phyloP scores from a whole-genome alignment of 2,329 filamentous ascomycete genomes.

The Colletotrichum cuscutae region DNA sequence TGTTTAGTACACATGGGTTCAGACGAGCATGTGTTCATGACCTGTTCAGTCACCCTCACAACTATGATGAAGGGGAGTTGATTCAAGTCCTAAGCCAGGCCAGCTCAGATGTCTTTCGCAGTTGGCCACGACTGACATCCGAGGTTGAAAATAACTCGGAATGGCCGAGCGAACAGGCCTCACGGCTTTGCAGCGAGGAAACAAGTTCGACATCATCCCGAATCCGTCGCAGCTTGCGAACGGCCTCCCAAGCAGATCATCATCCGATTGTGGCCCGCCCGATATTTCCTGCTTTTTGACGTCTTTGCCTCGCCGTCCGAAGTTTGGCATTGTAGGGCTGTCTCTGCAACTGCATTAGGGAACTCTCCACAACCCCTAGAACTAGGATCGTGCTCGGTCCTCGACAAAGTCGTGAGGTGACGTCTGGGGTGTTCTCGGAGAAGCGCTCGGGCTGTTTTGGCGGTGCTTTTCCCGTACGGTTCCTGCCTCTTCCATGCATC shows the following conservation, averaged over 20 bases:
- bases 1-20: neutral
- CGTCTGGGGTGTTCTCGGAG: neutral
- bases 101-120: neutral
- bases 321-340: constrained; percentile 8
- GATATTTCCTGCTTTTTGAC: neutral
- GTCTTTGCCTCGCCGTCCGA: constrained; percentile 6
- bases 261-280: neutral
- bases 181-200: neutral
- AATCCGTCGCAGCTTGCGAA: constrained; percentile 17
- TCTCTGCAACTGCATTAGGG: neutral
- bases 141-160: neutral
- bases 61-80: neutral
- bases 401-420: constrained; percentile 4
- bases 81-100: neutral
- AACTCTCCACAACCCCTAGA: neutral
- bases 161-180: neutral
- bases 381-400: neutral
- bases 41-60: neutral
- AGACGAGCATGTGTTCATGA: neutral
- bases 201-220: neutral
- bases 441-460: constrained; percentile 6
- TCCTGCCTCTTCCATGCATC: constrained; percentile 1
- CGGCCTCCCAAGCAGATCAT: neutral
- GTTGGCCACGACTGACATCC: neutral
- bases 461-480: neutral